These are phyloP conservation scores for Hyphopichia wangnamkhiaoensis DNA, from an alignment of 1,139 yeast species.

Conservation along the genomic window DNA sequence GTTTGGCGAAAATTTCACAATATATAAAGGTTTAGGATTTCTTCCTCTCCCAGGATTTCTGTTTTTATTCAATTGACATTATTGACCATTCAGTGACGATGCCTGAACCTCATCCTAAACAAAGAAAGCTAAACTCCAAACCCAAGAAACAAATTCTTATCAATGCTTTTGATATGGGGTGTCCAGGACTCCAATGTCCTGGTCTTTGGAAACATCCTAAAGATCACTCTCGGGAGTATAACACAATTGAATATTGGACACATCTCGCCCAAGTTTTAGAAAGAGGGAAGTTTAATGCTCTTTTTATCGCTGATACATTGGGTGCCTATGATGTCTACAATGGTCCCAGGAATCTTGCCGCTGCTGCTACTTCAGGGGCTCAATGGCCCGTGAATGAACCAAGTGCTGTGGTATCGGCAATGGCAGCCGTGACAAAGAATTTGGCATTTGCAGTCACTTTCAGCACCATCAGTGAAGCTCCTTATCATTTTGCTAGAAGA, in stretches of 20 bases:
- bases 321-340: conserved; percentile 47
- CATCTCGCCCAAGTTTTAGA: conserved; percentile 46
- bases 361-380: conserved; percentile 42
- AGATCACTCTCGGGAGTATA: conserved; percentile 35
- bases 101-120: conserved; percentile 3
- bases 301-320: conserved; percentile 50
- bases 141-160: conserved; percentile 25
- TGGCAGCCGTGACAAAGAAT: conserved; percentile 44
- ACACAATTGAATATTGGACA: conserved; percentile 47
- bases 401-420: conserved; percentile 39
- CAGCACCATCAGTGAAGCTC: conserved; percentile 45
- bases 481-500: conserved; percentile 46
- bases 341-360: conserved; percentile 35
- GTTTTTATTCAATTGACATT: background rate
- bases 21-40: too few relatives aligned
- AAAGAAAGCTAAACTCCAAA: background rate
- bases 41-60: background rate
- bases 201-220: conserved; percentile 48
- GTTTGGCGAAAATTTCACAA: too few relatives aligned
- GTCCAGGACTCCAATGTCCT: conserved; percentile 39
- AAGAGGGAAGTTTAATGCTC: conserved; percentile 44
- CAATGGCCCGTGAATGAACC: conserved; percentile 48
- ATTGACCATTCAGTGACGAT: too few relatives aligned
- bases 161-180: conserved; percentile 43
- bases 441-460: conserved; percentile 44